Percentiles rank a stretch among this genome's conserved stretches.
phyloP scores from a whole-genome alignment of 257 asterid species.

The Nicotiana otophora region DNA sequence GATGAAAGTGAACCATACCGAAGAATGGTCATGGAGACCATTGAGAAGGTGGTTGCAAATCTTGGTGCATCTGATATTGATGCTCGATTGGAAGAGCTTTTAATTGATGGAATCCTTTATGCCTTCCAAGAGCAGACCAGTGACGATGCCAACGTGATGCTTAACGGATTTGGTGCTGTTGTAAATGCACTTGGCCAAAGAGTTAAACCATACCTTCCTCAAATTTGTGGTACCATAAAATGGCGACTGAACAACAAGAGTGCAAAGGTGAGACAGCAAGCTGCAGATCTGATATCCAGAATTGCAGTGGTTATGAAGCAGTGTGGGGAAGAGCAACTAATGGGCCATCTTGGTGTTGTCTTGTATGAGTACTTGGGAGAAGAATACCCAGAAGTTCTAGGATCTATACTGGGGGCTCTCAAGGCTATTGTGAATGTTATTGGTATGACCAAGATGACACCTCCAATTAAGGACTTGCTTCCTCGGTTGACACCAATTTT shows the following conservation, averaged over 20 bases:
- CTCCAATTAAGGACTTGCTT: constrained; percentile 85
- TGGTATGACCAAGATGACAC: constrained; percentile 95
- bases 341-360: constrained; percentile 96
- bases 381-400: constrained; percentile 89
- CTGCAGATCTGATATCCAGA: constrained; percentile 81
- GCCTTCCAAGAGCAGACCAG: constrained; percentile 96
- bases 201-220: constrained; percentile 86
- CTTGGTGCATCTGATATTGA: constrained; percentile 88
- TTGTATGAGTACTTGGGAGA: constrained; percentile 80
- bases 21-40: constrained; percentile 96
- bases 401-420: constrained; percentile 80
- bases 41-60: constrained; percentile 88
- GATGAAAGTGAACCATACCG: constrained; percentile 93
- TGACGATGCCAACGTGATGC: constrained; percentile 93
- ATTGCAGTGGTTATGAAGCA: constrained; percentile 92
- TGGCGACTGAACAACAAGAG: constrained; percentile 94
- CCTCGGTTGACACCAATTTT: constrained; percentile 89
- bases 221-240: constrained; percentile 86
- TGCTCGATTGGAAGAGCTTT: constrained; percentile 73
- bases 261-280: constrained; percentile 88
- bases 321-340: constrained; percentile 81
- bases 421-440: constrained; percentile 88
- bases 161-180: constrained; percentile 90
- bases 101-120: constrained; percentile 81
- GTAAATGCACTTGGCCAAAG: constrained; percentile 86